phyloP scores from a whole-genome alignment of 1,139 yeast genomes.

The Torulaspora globosa region DNA sequence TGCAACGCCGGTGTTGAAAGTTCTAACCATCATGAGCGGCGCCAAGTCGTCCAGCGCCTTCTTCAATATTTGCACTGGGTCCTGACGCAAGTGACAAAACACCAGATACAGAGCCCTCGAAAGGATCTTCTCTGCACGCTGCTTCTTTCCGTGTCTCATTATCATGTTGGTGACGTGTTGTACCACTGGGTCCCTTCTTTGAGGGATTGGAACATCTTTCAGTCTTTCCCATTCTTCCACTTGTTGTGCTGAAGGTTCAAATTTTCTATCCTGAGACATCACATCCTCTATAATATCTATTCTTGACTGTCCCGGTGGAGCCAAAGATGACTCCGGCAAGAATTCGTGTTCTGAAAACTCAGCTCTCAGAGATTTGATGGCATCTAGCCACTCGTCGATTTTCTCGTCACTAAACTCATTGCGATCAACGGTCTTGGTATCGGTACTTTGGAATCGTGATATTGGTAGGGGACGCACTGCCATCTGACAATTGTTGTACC shows the following conservation, averaged over 20 bases:
- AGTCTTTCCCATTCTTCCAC: slow-evolving; percentile 49
- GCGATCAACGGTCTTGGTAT: not conserved
- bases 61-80: slow-evolving; percentile 71
- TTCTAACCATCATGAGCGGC: slow-evolving; percentile 76
- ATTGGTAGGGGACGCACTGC: slow-evolving; percentile 1
- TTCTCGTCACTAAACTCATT: slow-evolving; percentile 45
- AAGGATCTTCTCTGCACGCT: slow-evolving; percentile 69
- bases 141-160: slow-evolving; percentile 90
- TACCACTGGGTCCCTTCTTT: slow-evolving; percentile 62
- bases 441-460: slow-evolving; percentile 12
- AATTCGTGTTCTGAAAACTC: slow-evolving; percentile 41
- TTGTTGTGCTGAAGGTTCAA: slow-evolving; percentile 61
- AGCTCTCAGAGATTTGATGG: slow-evolving; percentile 52
- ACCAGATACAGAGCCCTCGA: slow-evolving; percentile 78
- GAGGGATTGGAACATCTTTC: slow-evolving; percentile 55
- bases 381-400: slow-evolving; percentile 63
- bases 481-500: not conserved
- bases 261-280: slow-evolving; percentile 37
- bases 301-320: slow-evolving; percentile 42
- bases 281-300: slow-evolving; percentile 39
- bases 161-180: slow-evolving; percentile 78
- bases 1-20: slow-evolving; percentile 81
- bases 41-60: slow-evolving; percentile 76
- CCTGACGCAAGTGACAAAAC: slow-evolving; percentile 40
- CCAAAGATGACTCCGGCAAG: slow-evolving; percentile 35